A percentile compares a stretch with the other conserved stretches of the same genome.
These are phyloP conservation scores for Saccharum officinarum DNA, from an alignment of 176 grass and related monocot genomes.

Conservation along the genomic window DNA sequence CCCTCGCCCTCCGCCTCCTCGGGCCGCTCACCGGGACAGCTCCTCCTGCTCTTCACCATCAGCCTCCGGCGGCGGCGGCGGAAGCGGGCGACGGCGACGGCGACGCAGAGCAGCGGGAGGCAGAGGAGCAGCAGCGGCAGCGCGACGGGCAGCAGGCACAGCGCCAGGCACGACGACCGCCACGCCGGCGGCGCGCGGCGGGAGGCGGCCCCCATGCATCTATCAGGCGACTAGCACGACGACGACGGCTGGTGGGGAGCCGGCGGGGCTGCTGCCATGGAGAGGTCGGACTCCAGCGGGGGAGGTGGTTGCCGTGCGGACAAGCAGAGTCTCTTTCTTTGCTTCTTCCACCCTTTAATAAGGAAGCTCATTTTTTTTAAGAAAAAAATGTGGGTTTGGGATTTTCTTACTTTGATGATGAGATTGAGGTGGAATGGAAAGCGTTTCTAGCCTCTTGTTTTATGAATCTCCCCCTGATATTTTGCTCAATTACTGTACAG, in stretches of 20 bases:
- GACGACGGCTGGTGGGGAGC: not conserved
- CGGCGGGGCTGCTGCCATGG: conserved; percentile 23
- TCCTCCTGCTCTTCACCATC: not conserved
- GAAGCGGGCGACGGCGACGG: conserved; percentile 38
- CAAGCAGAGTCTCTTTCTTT: not conserved
- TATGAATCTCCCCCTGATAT: not conserved
- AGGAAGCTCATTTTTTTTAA: not conserved
- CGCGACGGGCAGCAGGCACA: conserved; percentile 49
- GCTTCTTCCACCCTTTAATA: not conserved
- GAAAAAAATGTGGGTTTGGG: not conserved
- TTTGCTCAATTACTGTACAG: not conserved
- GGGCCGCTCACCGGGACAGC: not conserved
- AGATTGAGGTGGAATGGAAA: not conserved
- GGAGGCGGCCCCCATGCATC: conserved; percentile 26
- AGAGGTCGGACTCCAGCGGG: not conserved
- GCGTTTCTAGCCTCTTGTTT: conserved; percentile 8
- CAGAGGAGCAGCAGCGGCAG: conserved; percentile 55
- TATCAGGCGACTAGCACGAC: not conserved
- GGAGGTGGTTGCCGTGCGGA: not conserved
- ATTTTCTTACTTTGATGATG: not conserved
- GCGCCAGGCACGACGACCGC: conserved; percentile 23
- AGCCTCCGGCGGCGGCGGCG: conserved; percentile 10
- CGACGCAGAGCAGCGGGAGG: conserved; percentile 52
- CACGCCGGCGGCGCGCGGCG: not conserved
- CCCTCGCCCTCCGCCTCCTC: not conserved